phyloP scores from a whole-genome alignment of 2,329 filamentous ascomycete species.

The Colletotrichum orchidophilum region DNA sequence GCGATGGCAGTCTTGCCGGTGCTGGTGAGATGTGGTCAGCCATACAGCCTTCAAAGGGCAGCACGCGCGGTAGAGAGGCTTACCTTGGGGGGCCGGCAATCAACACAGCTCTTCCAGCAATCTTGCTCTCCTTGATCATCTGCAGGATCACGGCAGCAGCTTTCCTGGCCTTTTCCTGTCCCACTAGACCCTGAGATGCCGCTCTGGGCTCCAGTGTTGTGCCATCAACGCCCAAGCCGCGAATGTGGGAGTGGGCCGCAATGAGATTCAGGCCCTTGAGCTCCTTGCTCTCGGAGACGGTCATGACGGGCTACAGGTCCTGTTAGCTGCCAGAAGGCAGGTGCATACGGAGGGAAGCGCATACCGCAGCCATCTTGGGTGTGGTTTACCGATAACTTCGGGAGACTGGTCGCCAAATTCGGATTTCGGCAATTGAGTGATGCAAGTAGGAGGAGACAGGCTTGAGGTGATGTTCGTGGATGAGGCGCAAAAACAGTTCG shows the following conservation, averaged over 20 bases:
- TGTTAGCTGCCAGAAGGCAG: constrained; percentile 3
- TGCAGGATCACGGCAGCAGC: constrained; percentile 95
- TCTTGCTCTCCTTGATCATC: constrained; percentile 99
- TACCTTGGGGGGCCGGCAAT: constrained; percentile 93
- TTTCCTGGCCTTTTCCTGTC: constrained; percentile 95
- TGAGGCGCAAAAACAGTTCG: constrained; percentile 19
- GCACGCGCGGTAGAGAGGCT: neutral
- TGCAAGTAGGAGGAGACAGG: neutral
- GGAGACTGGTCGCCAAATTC: neutral
- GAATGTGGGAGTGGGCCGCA: constrained; percentile 97
- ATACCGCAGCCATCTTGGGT: constrained; percentile 62
- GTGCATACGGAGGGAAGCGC: constrained; percentile 33
- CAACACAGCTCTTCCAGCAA: constrained; percentile 91
- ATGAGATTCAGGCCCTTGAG: constrained; percentile 96
- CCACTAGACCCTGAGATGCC: constrained; percentile 91
- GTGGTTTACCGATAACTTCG: neutral
- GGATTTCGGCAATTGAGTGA: neutral
- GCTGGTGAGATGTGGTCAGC: constrained; percentile 55
- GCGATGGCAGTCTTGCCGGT: constrained; percentile 99
- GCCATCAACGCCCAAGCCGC: constrained; percentile 90
- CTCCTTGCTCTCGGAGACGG: constrained; percentile 94
- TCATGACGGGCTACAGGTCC: constrained; percentile 65
- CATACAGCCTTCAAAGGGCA: neutral
- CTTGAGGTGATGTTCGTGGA: neutral
- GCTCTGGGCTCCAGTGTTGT: constrained; percentile 89